Evolutionary conservation across 768 basidiomycete species (phyloP).

Genomic region (Russula emetica): DNA sequence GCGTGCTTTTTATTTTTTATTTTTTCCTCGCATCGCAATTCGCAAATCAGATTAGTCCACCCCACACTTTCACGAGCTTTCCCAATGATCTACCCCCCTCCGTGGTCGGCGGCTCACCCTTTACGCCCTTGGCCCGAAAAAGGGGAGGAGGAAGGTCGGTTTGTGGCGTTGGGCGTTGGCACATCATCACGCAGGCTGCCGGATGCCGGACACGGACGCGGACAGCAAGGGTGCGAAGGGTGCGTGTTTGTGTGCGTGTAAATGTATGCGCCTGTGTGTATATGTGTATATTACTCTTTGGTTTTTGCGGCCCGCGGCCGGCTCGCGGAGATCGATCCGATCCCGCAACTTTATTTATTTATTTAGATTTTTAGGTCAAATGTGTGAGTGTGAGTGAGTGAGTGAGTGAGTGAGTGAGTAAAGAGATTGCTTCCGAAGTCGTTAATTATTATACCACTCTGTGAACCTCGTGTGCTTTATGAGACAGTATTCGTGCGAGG

Average conservation of each 20-base stretch:
- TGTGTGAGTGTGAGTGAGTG: too few species aligned
- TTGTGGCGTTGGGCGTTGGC: background rate
- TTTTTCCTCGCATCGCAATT: background rate
- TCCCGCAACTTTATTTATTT: background rate
- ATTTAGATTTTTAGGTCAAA: constrained; percentile 13
- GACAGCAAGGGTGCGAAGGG: background rate
- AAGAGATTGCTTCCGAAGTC: background rate
- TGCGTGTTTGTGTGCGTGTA: background rate
- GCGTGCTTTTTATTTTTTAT: background rate
- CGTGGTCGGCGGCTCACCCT: constrained; percentile 3
- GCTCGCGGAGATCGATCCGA: constrained; percentile 27
- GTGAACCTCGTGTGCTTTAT: too few species aligned
- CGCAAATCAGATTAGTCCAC: background rate
- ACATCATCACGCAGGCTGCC: constrained; percentile 4
- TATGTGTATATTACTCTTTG: background rate
- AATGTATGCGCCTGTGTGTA: background rate
- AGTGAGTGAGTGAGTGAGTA: too few species aligned
- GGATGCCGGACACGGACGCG: background rate
- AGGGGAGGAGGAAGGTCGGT: background rate
- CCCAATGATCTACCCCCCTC: background rate
- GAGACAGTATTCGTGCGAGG: background rate
- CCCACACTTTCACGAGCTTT: background rate
- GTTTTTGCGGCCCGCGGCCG: constrained; percentile 18
- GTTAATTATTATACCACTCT: too few species aligned
- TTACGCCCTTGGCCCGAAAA: background rate